Evolutionary conservation across 148 eudicot species (phyloP).

Genomic region (Dianthus caryophyllus): DNA sequence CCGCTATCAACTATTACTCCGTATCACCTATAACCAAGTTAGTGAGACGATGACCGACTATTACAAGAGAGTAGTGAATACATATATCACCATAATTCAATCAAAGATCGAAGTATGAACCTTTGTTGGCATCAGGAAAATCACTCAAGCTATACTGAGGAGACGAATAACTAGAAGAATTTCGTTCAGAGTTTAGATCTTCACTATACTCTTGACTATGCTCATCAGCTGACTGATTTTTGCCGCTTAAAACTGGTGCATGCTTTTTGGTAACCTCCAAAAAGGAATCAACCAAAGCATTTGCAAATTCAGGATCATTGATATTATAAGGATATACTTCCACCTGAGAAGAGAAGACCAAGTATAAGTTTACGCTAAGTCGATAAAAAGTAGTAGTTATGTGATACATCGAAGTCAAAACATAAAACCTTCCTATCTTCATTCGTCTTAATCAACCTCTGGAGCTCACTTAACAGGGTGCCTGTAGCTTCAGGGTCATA

Average conservation of each 20-base stretch:
- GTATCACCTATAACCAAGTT: neutral
- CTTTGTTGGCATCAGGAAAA: slow-evolving; percentile 91
- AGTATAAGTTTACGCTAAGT: neutral
- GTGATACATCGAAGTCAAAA: slow-evolving; percentile 12
- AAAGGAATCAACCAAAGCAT: slow-evolving; percentile 75
- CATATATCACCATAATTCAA: neutral
- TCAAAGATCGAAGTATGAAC: slow-evolving; percentile 28
- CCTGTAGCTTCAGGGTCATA: slow-evolving; percentile 82
- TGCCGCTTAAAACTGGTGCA: slow-evolving; percentile 17
- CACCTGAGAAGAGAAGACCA: slow-evolving; percentile 40
- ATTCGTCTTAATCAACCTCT: slow-evolving; percentile 52
- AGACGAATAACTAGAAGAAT: slow-evolving; percentile 23
- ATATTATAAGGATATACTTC: slow-evolving; percentile 65
- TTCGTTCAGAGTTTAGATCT: slow-evolving; percentile 27
- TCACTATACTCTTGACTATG: slow-evolving; percentile 30
- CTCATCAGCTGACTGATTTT: slow-evolving; percentile 26
- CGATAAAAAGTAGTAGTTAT: neutral
- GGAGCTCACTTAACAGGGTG: slow-evolving; percentile 60
- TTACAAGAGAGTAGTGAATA: neutral
- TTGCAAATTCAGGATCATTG: slow-evolving; percentile 86
- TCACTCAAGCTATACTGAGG: slow-evolving; percentile 51
- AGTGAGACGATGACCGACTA: neutral
- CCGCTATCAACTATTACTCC: too few species aligned
- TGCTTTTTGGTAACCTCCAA: slow-evolving; percentile 46
- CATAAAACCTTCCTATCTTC: slow-evolving; percentile 57